Percentiles rank a stretch among this genome's conserved stretches.
These are phyloP conservation scores for Umbelopsis ramanniana DNA, from an alignment of 192 early-diverging fungal species.

Conservation along the genomic window DNA sequence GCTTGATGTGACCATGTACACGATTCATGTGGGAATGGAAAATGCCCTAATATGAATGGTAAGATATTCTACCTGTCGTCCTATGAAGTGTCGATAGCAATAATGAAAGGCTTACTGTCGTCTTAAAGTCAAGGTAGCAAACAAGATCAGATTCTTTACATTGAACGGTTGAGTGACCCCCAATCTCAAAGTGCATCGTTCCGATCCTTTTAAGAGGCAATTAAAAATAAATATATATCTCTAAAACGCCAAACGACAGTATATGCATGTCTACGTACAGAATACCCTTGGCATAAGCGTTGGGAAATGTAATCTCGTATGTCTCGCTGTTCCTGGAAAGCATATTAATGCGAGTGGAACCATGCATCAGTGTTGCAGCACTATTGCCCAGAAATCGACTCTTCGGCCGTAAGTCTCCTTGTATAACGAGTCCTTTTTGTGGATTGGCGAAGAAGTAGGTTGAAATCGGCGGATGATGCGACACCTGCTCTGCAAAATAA, in stretches of 20 bases:
- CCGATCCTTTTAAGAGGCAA: conserved; percentile 55
- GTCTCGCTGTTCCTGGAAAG: conserved; percentile 65
- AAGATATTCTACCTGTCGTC: neutral
- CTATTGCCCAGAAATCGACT: conserved; percentile 89
- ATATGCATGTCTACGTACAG: conserved; percentile 46
- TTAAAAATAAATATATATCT: neutral
- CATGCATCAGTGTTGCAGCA: conserved; percentile 85
- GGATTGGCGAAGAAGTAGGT: conserved; percentile 82
- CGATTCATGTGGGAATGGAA: conserved; percentile 79
- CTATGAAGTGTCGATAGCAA: neutral
- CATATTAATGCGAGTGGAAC: conserved; percentile 63
- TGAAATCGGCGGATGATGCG: conserved; percentile 92
- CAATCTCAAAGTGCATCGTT: conserved; percentile 88
- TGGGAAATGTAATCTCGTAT: conserved; percentile 84
- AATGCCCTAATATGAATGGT: conserved; percentile 58
- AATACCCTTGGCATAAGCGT: conserved; percentile 90
- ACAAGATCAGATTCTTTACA: conserved; percentile 74
- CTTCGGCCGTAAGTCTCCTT: conserved; percentile 80
- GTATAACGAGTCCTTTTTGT: conserved; percentile 73
- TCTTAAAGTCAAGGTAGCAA: conserved; percentile 85
- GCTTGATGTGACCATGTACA: conserved; percentile 83
- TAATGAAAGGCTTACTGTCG: conserved; percentile 60
- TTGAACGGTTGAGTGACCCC: conserved; percentile 71
- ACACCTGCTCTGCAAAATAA: conserved; percentile 88
- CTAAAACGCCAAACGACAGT: neutral